phyloP scores from a whole-genome alignment of 2,329 filamentous ascomycete genomes.

The Nannizziopsis arthrosporioides region DNA sequence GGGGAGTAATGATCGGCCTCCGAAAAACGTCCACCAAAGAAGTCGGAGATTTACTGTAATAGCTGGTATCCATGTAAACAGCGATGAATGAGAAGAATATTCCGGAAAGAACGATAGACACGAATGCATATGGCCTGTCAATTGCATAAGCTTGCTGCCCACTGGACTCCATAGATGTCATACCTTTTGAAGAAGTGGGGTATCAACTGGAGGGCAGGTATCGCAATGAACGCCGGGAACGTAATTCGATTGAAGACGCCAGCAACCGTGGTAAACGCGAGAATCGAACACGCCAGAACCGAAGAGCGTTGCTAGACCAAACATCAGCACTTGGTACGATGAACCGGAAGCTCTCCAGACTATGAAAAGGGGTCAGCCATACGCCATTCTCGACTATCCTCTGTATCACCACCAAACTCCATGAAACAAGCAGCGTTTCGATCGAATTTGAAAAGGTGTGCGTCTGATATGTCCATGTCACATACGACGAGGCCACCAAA shows the following conservation, averaged over 20 bases:
- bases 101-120: constrained; percentile 53
- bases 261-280: constrained; percentile 71
- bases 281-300: constrained; percentile 59
- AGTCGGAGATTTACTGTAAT: constrained; percentile 46
- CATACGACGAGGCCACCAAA: constrained; percentile 88
- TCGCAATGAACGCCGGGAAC: constrained; percentile 81
- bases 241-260: constrained; percentile 95
- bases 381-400: constrained; percentile 73
- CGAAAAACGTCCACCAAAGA: constrained; percentile 34
- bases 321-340: constrained; percentile 15
- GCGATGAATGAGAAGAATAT: constrained; percentile 59
- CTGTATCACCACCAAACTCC: constrained; percentile 84
- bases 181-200: constrained; percentile 76
- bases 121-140: constrained; percentile 45
- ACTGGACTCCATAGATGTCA: constrained; percentile 22
- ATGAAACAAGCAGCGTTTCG: constrained; percentile 83
- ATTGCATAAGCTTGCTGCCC: constrained; percentile 9
- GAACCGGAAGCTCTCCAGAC: background rate
- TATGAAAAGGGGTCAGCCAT: constrained; percentile 23
- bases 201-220: constrained; percentile 71
- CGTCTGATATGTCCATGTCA: constrained; percentile 97
- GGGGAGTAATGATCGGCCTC: constrained; percentile 58
- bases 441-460: constrained; percentile 98
- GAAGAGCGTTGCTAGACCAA: constrained; percentile 56
- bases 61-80: constrained; percentile 71